phyloP scores from a whole-genome alignment of 139 green algal genomes.

The Yamagishiella unicocca region DNA sequence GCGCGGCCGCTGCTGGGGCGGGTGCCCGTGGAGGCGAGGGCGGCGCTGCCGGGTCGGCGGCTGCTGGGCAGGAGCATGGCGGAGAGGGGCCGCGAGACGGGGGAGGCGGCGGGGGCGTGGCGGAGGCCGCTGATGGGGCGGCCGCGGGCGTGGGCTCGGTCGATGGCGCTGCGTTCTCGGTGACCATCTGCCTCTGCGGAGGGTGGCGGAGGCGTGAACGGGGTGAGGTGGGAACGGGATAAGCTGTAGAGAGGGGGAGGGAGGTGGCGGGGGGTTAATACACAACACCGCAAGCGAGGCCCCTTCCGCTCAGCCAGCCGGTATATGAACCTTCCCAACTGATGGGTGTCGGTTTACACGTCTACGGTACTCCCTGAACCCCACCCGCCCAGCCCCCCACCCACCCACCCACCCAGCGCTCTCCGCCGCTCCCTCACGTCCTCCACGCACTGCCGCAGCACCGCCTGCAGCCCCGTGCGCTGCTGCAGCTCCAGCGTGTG shows the following conservation, averaged over 20 bases:
- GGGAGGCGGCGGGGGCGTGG: neutral
- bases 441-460: slow-evolving; percentile 59
- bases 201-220: neutral
- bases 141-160: neutral
- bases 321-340: too few relatives aligned
- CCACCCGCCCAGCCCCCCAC: neutral
- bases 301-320: too few relatives aligned
- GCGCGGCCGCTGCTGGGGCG: neutral
- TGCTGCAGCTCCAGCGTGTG: slow-evolving; percentile 54
- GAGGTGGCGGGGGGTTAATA: too few relatives aligned
- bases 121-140: neutral
- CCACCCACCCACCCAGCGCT: slow-evolving; percentile 9
- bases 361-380: neutral
- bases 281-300: too few relatives aligned
- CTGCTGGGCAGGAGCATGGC: neutral
- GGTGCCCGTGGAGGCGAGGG: neutral
- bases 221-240: neutral
- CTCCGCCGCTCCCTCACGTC: slow-evolving; percentile 48
- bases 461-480: slow-evolving; percentile 52
- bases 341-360: too few relatives aligned
- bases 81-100: slow-evolving; percentile 14
- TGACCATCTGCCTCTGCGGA: neutral
- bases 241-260: neutral
- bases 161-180: neutral
- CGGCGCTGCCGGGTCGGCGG: slow-evolving; percentile 6